Evolutionary conservation across 2,329 filamentous ascomycete species (phyloP), one percentile per base, ranked within the genome.

Genomic region (Alternaria alternata): DNA sequence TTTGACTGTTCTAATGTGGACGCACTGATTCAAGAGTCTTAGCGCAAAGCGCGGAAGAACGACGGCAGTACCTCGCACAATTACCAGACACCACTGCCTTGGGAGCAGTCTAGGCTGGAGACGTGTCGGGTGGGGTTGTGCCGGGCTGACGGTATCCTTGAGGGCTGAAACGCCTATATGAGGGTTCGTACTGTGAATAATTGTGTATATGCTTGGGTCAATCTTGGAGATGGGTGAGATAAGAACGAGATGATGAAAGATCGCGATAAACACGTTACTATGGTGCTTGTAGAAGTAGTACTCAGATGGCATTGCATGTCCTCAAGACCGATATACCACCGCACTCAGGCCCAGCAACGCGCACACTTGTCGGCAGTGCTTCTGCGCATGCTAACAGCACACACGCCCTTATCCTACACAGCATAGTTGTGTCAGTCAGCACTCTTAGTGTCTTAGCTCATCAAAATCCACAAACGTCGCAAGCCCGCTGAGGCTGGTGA

Each of bases 401-500:
- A 9, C 28, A 24, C 34, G 43, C 43, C 48, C 43, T 51, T 51
- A 54, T 64, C 54, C 39, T 43, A 62, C 51, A 51, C 47, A 61
- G 65, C 46, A 57, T 47, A 63, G 61, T 24, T 39, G 60, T 59
- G 64, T 65, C 62, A 67, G 64, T 65, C 62, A 67, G 66, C 64
- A 57, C 32, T 54, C 24, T 28, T 20, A 18, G 39, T 30, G 28
- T 30, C 28, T 16, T 36, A 36, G 12, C 24, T 51, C 38, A 39
- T n/a, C 52, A 46, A 18, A 47, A 26, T 8, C 46, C 57, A 51
- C 20, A 34, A n/a, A 22, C 18, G 53, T 64, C 62, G 62, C 63
- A 68, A 68, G 64, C 65, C 59, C 58, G 59, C 51, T 68, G 65
- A 69, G 67, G 67, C 67, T 68, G 61, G 62, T 69, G 62, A 63